Conservation (phyloP, 1,139 yeast species). For the Suhomyces yuchorum region DNA sequence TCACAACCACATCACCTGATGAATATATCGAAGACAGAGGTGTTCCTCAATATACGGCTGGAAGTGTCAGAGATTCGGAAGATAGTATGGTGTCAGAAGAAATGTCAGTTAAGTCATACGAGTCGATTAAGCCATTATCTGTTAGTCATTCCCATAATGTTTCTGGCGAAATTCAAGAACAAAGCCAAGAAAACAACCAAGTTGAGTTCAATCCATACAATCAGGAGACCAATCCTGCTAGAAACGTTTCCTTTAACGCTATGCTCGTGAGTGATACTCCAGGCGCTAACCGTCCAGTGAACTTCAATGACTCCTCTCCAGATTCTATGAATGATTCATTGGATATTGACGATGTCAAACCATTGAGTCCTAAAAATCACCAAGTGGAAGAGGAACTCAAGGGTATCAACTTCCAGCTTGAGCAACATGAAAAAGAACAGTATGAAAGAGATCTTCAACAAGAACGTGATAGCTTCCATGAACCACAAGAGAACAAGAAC, state of each 20-base stretch:
- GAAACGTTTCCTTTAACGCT: conserved; percentile 11
- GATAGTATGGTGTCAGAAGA: conserved; percentile 8
- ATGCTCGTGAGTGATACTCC: conserved; percentile 7
- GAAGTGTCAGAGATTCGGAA: conserved; percentile 18
- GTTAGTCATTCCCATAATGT: conserved; percentile 23
- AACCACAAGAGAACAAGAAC: neutral
- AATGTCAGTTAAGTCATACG: conserved; percentile 18
- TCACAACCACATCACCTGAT: conserved; percentile 8
- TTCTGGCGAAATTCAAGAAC: neutral
- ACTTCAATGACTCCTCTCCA: conserved; percentile 13
- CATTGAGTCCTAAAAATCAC: conserved; percentile 38
- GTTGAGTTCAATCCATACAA: neutral
- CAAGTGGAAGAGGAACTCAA: conserved; percentile 34
- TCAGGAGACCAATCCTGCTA: neutral
- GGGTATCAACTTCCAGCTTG: conserved; percentile 27
- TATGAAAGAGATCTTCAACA: neutral
- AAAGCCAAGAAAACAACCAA: neutral
- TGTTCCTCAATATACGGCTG: conserved; percentile 10
- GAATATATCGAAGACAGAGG: neutral
- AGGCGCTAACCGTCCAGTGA: conserved; percentile 7
- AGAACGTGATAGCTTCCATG: neutral
- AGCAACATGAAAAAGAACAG: neutral
- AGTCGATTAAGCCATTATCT: conserved; percentile 29
- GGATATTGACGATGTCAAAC: conserved; percentile 20
- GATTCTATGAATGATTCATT: conserved; percentile 6